Conservation (phyloP, 257 asterid genomes). For the Plectranthus barbatus region DNA sequence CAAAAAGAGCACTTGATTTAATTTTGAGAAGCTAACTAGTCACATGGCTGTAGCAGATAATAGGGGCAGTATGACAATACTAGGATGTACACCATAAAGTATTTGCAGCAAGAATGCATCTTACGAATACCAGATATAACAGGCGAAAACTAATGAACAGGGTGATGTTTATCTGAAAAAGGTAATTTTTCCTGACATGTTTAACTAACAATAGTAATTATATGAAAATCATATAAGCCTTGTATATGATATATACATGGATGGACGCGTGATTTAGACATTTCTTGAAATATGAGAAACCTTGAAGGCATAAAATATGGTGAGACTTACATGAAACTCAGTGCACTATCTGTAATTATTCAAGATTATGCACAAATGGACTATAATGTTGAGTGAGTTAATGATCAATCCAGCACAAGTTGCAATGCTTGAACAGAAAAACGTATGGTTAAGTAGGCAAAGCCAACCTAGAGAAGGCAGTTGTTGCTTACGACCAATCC, state of each 20-base stretch:
- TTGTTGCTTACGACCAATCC: slow-evolving; percentile 57
- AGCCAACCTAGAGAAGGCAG: slow-evolving; percentile 41
- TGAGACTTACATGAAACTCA: not conserved
- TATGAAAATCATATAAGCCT: not conserved
- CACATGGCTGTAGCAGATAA: not conserved
- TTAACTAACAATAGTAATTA: not conserved
- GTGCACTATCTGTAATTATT: not conserved
- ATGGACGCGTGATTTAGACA: not conserved
- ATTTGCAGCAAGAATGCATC: not conserved
- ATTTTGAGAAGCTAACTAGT: not conserved
- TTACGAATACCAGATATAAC: too few relatives aligned
- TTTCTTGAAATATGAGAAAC: not conserved
- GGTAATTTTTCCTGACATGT: not conserved
- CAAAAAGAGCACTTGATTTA: not conserved
- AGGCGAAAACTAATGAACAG: not conserved
- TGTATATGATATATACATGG: not conserved
- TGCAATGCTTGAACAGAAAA: too few relatives aligned
- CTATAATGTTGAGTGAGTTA: not conserved
- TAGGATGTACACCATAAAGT: too few relatives aligned
- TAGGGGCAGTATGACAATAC: not conserved
- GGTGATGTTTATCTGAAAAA: not conserved
- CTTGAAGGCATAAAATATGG: not conserved
- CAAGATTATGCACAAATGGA: slow-evolving; percentile 5
- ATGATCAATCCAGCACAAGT: too few relatives aligned
- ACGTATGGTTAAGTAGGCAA: not conserved